A percentile compares a stretch with the other conserved stretches of the same genome.
These are phyloP conservation scores for Physcomitrellopsis africana DNA, from an alignment of 225 moss, liverwort and hornwort species.

Conservation along the genomic window DNA sequence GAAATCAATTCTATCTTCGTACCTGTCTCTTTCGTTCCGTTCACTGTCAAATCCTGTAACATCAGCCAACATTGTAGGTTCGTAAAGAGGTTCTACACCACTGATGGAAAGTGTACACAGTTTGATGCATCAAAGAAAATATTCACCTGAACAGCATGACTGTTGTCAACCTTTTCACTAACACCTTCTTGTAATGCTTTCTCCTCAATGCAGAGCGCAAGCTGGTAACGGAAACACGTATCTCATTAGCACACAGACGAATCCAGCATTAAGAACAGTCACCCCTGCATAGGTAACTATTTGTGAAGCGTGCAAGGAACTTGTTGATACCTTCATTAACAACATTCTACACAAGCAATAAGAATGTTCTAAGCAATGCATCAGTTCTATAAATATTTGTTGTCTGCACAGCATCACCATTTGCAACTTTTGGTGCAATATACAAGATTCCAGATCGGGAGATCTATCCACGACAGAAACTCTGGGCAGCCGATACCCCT, in stretches of 20 bases:
- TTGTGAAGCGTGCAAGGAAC: neutral
- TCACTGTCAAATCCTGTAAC: constrained; percentile 30
- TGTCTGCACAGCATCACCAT: constrained; percentile 56
- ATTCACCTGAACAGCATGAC: constrained; percentile 39
- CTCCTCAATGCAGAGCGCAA: constrained; percentile 61
- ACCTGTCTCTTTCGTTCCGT: constrained; percentile 26
- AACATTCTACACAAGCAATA: constrained; percentile 11
- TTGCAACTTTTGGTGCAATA: constrained; percentile 93
- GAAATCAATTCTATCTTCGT: constrained; percentile 23
- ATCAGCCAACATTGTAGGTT: constrained; percentile 28
- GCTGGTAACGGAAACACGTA: constrained; percentile 41
- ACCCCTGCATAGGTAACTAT: neutral
- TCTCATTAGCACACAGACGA: constrained; percentile 31
- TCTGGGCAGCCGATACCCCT: constrained; percentile 80
- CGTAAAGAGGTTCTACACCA: neutral
- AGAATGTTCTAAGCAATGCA: neutral
- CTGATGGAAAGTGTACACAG: constrained; percentile 21
- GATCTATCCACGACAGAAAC: constrained; percentile 56
- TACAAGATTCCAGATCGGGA: constrained; percentile 75
- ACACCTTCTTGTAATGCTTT: constrained; percentile 41
- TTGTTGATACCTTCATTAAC: constrained; percentile 10
- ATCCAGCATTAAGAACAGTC: neutral
- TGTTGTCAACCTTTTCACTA: constrained; percentile 26
- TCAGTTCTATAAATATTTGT: neutral
- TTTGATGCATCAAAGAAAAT: constrained; percentile 18